These are phyloP conservation scores for Lipomyces orientalis DNA, from an alignment of 805 yeast genomes.

Conservation along the genomic window DNA sequence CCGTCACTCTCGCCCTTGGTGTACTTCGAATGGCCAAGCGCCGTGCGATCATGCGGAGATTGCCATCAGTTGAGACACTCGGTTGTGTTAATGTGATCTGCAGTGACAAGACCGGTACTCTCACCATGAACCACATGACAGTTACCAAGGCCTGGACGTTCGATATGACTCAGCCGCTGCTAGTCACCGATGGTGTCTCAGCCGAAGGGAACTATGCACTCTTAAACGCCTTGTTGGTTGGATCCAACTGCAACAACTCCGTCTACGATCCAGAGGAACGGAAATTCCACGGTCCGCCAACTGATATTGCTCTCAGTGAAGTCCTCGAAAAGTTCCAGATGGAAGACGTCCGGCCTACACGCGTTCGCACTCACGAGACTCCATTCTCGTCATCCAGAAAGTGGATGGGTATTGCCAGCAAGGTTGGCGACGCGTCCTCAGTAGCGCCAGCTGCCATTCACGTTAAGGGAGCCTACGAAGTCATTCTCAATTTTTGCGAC, in stretches of 20 bases:
- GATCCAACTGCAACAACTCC: slow-evolving; percentile 48
- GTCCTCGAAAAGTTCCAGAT: slow-evolving; percentile 71
- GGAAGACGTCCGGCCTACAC: slow-evolving; percentile 68
- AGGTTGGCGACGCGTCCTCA: slow-evolving; percentile 70
- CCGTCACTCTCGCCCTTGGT: slow-evolving; percentile 95
- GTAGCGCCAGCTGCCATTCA: slow-evolving; percentile 50
- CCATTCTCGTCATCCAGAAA: slow-evolving; percentile 46
- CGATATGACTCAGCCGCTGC: slow-evolving; percentile 47
- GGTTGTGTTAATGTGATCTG: slow-evolving; percentile 91
- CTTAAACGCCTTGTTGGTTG: slow-evolving; percentile 68
- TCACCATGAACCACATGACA: slow-evolving; percentile 80
- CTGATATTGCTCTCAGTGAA: slow-evolving; percentile 89
- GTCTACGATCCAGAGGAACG: slow-evolving; percentile 26
- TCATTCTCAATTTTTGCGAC: slow-evolving; percentile 56
- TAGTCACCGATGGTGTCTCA: slow-evolving; percentile 47
- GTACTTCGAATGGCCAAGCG: slow-evolving; percentile 95
- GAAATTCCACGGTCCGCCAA: slow-evolving; percentile 75
- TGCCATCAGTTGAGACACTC: slow-evolving; percentile 93
- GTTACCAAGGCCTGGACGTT: slow-evolving; percentile 73
- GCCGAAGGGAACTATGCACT: slow-evolving; percentile 66
- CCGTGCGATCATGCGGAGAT: slow-evolving; percentile 89
- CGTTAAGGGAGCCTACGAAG: slow-evolving; percentile 92
- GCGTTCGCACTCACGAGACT: slow-evolving; percentile 60
- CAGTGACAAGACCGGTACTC: slow-evolving; percentile 83
- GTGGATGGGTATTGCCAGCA: slow-evolving; percentile 80